Percentiles rank a stretch among this genome's conserved stretches.
These are phyloP conservation scores for Naganishia onofrii DNA, from an alignment of 768 basidiomycete genomes.

Conservation along the genomic window DNA sequence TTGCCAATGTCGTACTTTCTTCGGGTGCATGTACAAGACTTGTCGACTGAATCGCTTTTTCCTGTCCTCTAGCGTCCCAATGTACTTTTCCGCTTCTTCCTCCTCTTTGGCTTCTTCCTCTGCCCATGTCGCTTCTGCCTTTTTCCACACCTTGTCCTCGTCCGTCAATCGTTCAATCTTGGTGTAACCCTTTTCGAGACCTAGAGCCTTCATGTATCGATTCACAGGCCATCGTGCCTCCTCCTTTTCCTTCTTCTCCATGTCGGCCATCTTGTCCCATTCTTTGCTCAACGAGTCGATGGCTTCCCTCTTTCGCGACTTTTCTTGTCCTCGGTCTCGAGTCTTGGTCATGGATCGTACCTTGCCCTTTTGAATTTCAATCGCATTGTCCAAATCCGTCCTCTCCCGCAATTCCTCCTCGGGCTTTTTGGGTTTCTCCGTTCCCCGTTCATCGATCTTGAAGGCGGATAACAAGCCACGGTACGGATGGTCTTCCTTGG, in stretches of 20 bases:
- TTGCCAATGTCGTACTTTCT: conserved; percentile 8
- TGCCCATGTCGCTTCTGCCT: background rate
- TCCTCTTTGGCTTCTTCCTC: conserved; percentile 8
- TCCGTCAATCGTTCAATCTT: conserved; percentile 4
- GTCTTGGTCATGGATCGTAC: background rate
- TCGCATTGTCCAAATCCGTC: background rate
- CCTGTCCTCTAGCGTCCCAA: background rate
- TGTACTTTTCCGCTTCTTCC: background rate
- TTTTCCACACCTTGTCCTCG: background rate
- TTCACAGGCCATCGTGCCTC: conserved; percentile 8
- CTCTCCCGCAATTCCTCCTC: background rate
- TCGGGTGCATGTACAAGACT: background rate
- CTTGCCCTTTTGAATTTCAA: background rate
- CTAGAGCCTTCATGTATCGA: background rate
- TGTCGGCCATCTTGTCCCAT: background rate
- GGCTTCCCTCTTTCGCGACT: background rate
- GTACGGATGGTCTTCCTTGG: conserved; percentile 5
- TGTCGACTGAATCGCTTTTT: background rate
- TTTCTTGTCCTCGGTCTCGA: background rate
- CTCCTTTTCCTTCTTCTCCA: conserved; percentile 7
- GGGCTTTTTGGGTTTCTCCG: background rate
- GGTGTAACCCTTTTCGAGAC: background rate
- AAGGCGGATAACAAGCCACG: background rate
- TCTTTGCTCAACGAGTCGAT: background rate
- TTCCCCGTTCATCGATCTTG: background rate